Conservation (phyloP, 371 early-diverging fungal species). For the Mucor circinelloides region DNA sequence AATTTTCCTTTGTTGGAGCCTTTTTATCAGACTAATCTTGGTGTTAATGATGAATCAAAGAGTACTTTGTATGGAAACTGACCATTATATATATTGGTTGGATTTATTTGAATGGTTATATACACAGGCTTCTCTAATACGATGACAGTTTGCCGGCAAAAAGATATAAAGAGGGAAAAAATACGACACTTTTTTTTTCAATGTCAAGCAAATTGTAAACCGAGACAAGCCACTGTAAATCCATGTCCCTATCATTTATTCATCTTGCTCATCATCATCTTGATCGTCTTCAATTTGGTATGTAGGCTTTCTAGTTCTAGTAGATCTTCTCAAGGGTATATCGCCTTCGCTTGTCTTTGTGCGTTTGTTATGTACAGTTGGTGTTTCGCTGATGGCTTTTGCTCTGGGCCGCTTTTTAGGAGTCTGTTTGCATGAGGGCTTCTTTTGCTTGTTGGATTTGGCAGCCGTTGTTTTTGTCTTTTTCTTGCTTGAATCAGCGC, state of each 20-base stretch:
- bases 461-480: background rate
- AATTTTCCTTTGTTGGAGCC: constrained; percentile 27
- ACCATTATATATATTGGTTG: background rate
- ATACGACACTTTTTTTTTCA: background rate
- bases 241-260: background rate
- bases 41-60: background rate
- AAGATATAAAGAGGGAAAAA: background rate
- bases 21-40: constrained; percentile 10
- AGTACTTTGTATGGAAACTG: background rate
- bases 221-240: background rate
- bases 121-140: background rate
- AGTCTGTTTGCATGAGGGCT: background rate
- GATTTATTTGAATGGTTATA: background rate
- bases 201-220: background rate
- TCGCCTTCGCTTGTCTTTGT: background rate
- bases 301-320: background rate
- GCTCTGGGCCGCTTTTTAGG: background rate
- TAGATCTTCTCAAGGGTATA: background rate
- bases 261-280: background rate
- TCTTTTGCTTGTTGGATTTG: background rate
- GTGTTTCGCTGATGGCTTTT: background rate
- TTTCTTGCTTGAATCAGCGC: background rate
- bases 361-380: background rate
- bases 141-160: background rate
- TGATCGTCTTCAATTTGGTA: background rate